Conservation (phyloP, 2,329 filamentous ascomycete species). For the Aspergillus aculeatus region DNA sequence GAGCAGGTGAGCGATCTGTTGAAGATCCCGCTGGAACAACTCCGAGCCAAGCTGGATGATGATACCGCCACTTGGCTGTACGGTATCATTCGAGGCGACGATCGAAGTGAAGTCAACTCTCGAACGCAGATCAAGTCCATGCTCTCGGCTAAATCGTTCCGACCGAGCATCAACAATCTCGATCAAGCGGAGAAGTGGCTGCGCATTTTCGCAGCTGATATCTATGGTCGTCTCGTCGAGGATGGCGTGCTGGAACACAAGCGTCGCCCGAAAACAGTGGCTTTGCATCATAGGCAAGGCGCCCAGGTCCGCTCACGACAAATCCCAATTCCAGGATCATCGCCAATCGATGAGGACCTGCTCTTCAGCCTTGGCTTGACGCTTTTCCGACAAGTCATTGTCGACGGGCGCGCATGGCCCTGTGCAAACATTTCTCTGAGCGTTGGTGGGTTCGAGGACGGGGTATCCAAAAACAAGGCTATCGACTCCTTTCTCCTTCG, state of each 20-base stretch:
- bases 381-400: slow-evolving; percentile 72
- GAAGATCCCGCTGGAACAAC: slow-evolving; percentile 67
- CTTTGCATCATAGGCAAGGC: slow-evolving; percentile 75
- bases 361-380: slow-evolving; percentile 75
- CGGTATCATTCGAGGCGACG: slow-evolving; percentile 78
- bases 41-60: slow-evolving; percentile 76
- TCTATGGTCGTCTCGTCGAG: slow-evolving; percentile 83
- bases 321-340: slow-evolving; percentile 73
- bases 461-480: slow-evolving; percentile 75
- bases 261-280: slow-evolving; percentile 80
- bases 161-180: slow-evolving; percentile 72
- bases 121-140: slow-evolving; percentile 95
- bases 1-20: slow-evolving; percentile 76
- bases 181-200: slow-evolving; percentile 85
- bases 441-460: slow-evolving; percentile 90
- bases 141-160: slow-evolving; percentile 93
- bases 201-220: slow-evolving; percentile 86
- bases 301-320: slow-evolving; percentile 73
- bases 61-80: slow-evolving; percentile 86
- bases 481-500: slow-evolving; percentile 83
- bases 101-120: slow-evolving; percentile 83
- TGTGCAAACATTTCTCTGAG: slow-evolving; percentile 87
- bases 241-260: slow-evolving; percentile 87
- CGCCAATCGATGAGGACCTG: slow-evolving; percentile 66
- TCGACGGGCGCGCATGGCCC: slow-evolving; percentile 80